Evolutionary conservation across 805 yeast genomes (phyloP), one percentile per base, ranked within the genome.

Genomic region (Suhomyces sp.): DNA sequence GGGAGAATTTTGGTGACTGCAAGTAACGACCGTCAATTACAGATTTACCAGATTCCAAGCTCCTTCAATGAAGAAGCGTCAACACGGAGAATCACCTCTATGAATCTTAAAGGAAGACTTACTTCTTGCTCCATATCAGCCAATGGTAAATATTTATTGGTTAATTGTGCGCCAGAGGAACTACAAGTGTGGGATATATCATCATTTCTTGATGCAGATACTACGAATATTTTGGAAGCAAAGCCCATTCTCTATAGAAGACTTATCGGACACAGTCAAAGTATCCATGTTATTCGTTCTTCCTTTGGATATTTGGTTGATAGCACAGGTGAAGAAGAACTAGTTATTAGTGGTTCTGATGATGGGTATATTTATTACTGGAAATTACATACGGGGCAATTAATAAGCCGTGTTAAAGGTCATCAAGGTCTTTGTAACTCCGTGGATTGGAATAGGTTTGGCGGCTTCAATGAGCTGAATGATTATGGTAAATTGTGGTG

Each of bases 261-360:
- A 47, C 82, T 75, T 42, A 65, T 77, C 29, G 95, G 96, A 2
- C 86, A 83, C 51, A 72, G 73, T 37, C 95, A 85, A 54, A 74
- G 76, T 19, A 72, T 79, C 17, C 81, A 69, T 49, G 78, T 88
- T 24, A 77, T 90, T 14, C 68, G 95, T 31, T 80, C 95, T 1
- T 74, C 87, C 45, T 81, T 88, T 53, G 95, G 95, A 0, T 81
- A 81, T 29, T 70, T 72, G 38, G 53, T 50, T 30, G 43, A 50
- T 8, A 46, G 46, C 1, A 45, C 43, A 6, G 46, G 44, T 10
- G 70, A 77, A 40, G 91, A 85, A 46, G 79, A 80, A 43, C 64
- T 85, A 33, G 74, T 87, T 0, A 62, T 82, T n/a, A 77, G 88
- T 45, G 96, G 96, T 0, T 78, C 90, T 28, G 95, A 85, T 51